Evolutionary conservation across 495 filamentous ascomycete species (phyloP).

Genomic region (Xylaria bambusicola): DNA sequence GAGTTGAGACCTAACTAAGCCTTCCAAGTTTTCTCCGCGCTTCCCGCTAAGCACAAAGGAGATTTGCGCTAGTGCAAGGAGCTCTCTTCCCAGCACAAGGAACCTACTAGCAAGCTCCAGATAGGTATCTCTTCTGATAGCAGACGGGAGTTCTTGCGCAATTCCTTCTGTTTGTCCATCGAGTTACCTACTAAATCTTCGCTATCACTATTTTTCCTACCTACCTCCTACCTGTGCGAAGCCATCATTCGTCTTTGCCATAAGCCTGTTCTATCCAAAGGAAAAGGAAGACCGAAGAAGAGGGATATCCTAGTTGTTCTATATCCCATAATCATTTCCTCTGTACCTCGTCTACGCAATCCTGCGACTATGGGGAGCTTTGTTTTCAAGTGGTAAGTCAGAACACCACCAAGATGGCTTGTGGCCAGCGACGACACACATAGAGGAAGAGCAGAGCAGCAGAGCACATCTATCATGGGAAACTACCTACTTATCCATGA

Average conservation of each 20-base stretch:
- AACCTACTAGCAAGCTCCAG: constrained; percentile 7
- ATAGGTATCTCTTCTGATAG: no score
- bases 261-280: not conserved
- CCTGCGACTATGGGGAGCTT: constrained; percentile 52
- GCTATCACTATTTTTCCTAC: not conserved
- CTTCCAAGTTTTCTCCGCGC: constrained; percentile 12
- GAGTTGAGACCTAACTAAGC: no score
- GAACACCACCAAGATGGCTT: not conserved
- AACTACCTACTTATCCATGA: not conserved
- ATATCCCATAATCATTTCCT: not conserved
- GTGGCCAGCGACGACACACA: not conserved
- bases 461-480: not conserved
- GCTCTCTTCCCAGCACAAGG: no score
- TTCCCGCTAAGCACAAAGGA: constrained; percentile 2
- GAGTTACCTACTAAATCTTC: not conserved
- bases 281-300: not conserved
- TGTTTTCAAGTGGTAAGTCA: constrained; percentile 57
- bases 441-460: not conserved
- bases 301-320: not conserved
- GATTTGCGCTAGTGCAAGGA: not conserved
- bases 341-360: not conserved
- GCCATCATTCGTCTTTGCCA: not conserved
- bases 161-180: constrained; percentile 1
- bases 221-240: not conserved
- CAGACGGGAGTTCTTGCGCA: not conserved